phyloP scores from a whole-genome alignment of 495 filamentous ascomycete species.

The Xylaria castorea region DNA sequence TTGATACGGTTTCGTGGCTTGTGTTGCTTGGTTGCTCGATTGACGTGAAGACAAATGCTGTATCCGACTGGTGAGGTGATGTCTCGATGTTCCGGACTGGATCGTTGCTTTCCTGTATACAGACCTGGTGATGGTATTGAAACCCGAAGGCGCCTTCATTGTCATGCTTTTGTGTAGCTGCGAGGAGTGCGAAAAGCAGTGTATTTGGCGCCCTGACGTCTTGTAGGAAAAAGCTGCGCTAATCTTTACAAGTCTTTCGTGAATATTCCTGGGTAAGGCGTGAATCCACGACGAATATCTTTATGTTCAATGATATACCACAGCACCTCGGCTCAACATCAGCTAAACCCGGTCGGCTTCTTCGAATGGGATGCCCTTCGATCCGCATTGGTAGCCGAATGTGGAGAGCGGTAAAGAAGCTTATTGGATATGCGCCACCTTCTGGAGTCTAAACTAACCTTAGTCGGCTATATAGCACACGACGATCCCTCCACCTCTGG shows the following conservation, averaged over 20 bases:
- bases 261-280: not conserved
- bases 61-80: not conserved
- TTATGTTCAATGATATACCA: not conserved
- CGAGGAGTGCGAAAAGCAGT: not conserved
- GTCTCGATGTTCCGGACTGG: not conserved
- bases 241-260: not conserved
- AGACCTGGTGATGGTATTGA: not conserved
- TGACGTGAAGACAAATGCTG: not conserved
- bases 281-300: not conserved
- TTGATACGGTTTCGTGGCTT: slow-evolving; percentile 40
- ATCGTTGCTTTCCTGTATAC: not conserved
- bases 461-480: not conserved
- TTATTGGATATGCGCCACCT: too few species aligned
- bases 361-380: not conserved
- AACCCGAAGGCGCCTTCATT: not conserved
- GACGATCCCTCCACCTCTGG: not conserved
- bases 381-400: not conserved
- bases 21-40: slow-evolving; percentile 2
- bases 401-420: not conserved
- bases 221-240: not conserved
- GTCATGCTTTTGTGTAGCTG: not conserved
- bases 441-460: not conserved
- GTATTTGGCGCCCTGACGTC: not conserved
- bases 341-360: slow-evolving; percentile 5
- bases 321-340: not conserved